phyloP scores from a whole-genome alignment of 345 rosid species.

The Alliaria petiolata region DNA sequence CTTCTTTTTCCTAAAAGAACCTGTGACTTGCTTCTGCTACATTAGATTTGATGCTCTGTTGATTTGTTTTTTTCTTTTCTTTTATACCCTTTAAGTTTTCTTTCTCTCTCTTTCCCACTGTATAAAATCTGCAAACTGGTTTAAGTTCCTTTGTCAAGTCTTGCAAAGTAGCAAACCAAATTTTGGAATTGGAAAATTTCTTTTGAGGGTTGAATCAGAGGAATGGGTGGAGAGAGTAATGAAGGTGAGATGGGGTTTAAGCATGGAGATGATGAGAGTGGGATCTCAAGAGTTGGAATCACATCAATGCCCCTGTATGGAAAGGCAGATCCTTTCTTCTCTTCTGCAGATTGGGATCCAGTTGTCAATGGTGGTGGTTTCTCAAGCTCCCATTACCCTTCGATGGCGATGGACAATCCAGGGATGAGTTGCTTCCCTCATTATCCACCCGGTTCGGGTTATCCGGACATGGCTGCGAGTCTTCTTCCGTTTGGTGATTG shows the following conservation, averaged over 20 bases:
- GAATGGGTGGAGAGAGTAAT: conserved; percentile 56
- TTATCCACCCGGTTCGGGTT: conserved; percentile 46
- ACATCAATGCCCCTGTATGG: conserved; percentile 38
- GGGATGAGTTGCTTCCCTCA: conserved; percentile 51
- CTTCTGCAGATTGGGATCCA: conserved; percentile 85
- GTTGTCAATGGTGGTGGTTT: conserved; percentile 52
- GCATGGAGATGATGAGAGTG: conserved; percentile 42
- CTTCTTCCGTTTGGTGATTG: conserved; percentile 53
- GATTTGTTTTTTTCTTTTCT: conserved; percentile 44
- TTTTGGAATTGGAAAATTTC: conserved; percentile 38
- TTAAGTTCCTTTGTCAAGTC: conserved; percentile 60
- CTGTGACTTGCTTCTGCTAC: conserved; percentile 41
- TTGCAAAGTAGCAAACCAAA: conserved; percentile 55
- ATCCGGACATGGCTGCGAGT: conserved; percentile 48
- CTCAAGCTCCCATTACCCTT: conserved; percentile 45
- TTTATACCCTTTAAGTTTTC: conserved; percentile 35
- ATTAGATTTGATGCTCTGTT: conserved; percentile 66
- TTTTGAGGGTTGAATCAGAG: conserved; percentile 34
- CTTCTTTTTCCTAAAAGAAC: conserved; percentile 36
- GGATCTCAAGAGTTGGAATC: conserved; percentile 41
- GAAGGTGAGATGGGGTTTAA: conserved; percentile 49
- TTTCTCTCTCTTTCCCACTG: conserved; percentile 27
- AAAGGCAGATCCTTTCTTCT: conserved; percentile 58
- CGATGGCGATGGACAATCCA: conserved; percentile 53
- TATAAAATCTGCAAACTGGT: too few relatives aligned